Evolutionary conservation across 2,329 filamentous ascomycete genomes (phyloP), one percentile per base, ranked within the genome.

Genomic region (Penicillium rolfsii): DNA sequence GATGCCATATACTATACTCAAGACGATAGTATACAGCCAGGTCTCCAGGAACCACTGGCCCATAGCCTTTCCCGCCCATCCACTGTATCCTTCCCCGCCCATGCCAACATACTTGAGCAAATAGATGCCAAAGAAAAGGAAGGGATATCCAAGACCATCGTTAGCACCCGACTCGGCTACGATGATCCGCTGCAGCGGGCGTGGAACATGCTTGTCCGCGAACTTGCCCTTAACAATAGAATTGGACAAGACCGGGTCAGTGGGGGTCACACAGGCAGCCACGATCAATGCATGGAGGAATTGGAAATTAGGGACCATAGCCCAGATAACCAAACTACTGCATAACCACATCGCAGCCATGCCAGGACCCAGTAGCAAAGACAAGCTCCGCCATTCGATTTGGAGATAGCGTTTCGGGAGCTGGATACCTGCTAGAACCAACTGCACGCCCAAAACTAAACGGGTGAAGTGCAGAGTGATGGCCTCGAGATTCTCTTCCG

Each of bases 201-300:
- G 88, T 0, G 93, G 92, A 19, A 97, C 89, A 73, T 97, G 95
- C 70, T 93, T 89, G 71, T 97, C 93, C 0, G 93, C 93, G 72
- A 96, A 97, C 69, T 91, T 93, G 35, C 93, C 93, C 79, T 97
- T 97, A 49, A 97, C 91, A 59, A 97, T 96, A 2, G 90, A 90
- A 65, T 95, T 94, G 16, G 90, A 94, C 40, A 97, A 77, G 1
- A 97, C 87, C 0, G 93, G 93, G 70, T 97, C 93, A 0, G 93
- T 97, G 0, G 93, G 93, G 2, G 93, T 95, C n/a, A 97, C 87
- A 71, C 93, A 96, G 0, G 93, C 90, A 1, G 88, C 93, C 11
- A 96, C 82, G 16, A 88, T 90, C 11, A 97, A 82, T 0, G 93
- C 90, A 66, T 95, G 89, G 1, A 97, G 81, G 65, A 95, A 91